Evolutionary conservation across 2,329 filamentous ascomycete genomes (phyloP), one percentile per base, ranked within the genome.

Genomic region (Diaporthe velutina): DNA sequence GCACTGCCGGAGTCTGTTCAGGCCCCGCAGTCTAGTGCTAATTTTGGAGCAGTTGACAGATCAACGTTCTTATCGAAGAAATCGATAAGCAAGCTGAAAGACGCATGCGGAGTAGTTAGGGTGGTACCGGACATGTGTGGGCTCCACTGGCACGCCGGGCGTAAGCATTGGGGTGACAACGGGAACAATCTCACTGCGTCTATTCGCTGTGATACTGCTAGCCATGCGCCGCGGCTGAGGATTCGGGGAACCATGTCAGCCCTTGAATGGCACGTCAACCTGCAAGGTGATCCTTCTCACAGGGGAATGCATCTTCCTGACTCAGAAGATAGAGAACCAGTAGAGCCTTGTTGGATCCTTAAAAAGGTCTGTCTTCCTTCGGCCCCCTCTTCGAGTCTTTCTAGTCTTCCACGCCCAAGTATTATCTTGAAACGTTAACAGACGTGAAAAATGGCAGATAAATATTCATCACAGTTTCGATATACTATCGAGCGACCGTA

Each of bases 401-500:
- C 7, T n/a, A 9, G 1, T 10, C n/a, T 9, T 25, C 4, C 13
- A 8, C 7, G 13, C 22, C 40, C 28, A 15, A 10, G 4, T 3
- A 25, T 28, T 17, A 25, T 35, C 13, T 10, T 25, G 25, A 50
- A 52, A 38, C 64, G 4, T 10, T 10, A 33, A 52, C 25, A 45
- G 4, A 58, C 12, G 3, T n/a, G 8, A 71, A 13, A 13, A 2
- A 74, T 74, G 73, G 57, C 73, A 7, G 17, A 25, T 3, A 42
- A 42, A 15, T 52, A 75, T 38, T 45, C 45, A 22, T 75, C 73
- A 6, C 25, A 22, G 17, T 75, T 75, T 54, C 70, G 61, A 17
- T 75, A 75, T 25, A 50, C 73, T 28, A 64, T 75, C 50, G 73
- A 75, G 45, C 73, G 73, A 4, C 61, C 73, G 13, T 75, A 75